Evolutionary conservation across 208 protist genomes (phyloP), one percentile per base, ranked within the genome.

Genomic region (Wallacemonas sp.): DNA sequence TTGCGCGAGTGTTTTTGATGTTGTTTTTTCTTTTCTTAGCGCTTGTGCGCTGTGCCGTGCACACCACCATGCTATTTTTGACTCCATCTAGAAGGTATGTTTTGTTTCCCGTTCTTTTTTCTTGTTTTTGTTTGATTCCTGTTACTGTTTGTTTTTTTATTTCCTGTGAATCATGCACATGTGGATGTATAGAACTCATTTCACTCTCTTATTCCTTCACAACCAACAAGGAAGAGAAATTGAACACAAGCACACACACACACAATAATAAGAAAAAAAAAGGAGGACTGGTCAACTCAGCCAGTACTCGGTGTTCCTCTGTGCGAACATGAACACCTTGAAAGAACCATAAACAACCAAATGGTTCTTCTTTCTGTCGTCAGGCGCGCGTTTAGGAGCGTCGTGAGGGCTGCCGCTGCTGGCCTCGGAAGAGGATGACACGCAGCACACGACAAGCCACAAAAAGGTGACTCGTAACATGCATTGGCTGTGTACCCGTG

Each of bases 121-220:
- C 39, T n/a, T 46, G 22, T 57, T 55, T 23, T 33, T 67, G 33
- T 66, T 59, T 72, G 31, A 65, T 52, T 65, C 54, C 22, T 67
- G 0, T 54, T 50, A 54, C 67, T 42, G 1, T 67, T 59, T 36
- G 10, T 29, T 55, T 62, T 57, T 49, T 45, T 39, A 57, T 67
- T 26, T 25, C 25, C 29, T 20, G 18, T 32, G 23, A 11, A 12
- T 26, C 57, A 10, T 18, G 38, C 18, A 33, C 42, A 42, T 23
- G 44, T 54, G 33, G 36, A 31, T 55, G 55, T 36, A 49, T 28
- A 39, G 38, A 55, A 57, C 41, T 65, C 44, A 63, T 36, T 64
- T 64, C n/a, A 10, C 29, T 18, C 29, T 57, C n/a, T 57, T 39
- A 57, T 41, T 57, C 23, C 18, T 48, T 48, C 14, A 68, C 29